These are phyloP conservation scores for Chlamydomonas schloesseri DNA, from an alignment of 139 green algal genomes.

Conservation along the genomic window DNA sequence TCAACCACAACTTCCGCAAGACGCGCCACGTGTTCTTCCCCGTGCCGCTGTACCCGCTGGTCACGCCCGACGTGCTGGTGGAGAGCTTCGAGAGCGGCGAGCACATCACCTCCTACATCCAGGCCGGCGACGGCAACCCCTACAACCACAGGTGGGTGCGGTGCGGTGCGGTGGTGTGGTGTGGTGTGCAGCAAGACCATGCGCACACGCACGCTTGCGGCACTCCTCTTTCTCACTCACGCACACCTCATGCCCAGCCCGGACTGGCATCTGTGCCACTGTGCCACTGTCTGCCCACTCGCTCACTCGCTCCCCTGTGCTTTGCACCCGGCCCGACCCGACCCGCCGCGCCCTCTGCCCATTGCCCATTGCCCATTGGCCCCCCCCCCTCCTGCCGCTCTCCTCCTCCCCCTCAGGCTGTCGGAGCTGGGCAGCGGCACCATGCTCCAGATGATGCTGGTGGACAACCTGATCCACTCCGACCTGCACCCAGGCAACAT, in stretches of 20 bases:
- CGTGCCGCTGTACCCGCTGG: constrained; percentile 93
- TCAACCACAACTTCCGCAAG: constrained; percentile 96
- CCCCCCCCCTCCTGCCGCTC: background rate
- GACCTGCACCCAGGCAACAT: constrained; percentile 94
- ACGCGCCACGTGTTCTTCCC: constrained; percentile 86
- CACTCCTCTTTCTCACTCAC: background rate
- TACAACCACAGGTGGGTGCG: constrained; percentile 69
- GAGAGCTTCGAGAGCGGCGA: constrained; percentile 95
- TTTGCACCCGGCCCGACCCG: too few relatives aligned
- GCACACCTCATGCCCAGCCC: background rate
- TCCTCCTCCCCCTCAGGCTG: constrained; percentile 49
- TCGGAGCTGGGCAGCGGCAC: constrained; percentile 81
- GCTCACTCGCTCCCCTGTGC: too few relatives aligned
- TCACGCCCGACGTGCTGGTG: constrained; percentile 85
- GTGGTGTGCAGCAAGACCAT: too few relatives aligned
- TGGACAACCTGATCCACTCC: constrained; percentile 98
- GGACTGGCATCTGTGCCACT: too few relatives aligned
- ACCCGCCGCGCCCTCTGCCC: too few relatives aligned
- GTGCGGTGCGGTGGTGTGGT: too few relatives aligned
- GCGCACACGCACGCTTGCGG: too few relatives aligned
- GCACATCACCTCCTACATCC: constrained; percentile 81
- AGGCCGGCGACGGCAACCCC: constrained; percentile 49
- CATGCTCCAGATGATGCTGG: constrained; percentile 95
- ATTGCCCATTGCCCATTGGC: background rate
- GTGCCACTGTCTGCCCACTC: too few relatives aligned